Base-by-base conservation (phyloP, 768 basidiomycete species). In the Filobasidium wieringae region DNA sequence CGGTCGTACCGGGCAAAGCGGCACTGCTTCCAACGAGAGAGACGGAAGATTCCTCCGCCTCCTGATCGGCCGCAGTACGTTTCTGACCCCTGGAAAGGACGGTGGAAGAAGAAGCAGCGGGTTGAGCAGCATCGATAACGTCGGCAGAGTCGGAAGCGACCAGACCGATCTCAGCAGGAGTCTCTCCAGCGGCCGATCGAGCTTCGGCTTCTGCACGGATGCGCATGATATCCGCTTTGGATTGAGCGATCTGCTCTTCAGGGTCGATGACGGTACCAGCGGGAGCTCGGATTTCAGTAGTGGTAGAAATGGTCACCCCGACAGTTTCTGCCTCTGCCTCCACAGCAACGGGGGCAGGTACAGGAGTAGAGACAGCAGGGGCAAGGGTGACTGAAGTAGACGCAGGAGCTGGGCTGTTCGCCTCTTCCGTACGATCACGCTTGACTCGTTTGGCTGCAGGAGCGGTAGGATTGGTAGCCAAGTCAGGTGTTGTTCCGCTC, bases 181-280 rank as follows among this genome's bases (percentile, higher is more conserved):
- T 24, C 24, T 61, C 55, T 4, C 60, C 60, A 7, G 60, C 60
- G 11, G 47, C 47, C n/a, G 60, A 47, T 33, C 55, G 53, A 17
- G 60, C 55, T 14, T 57, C n/a, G 6, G 60, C 60, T 51, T 61
- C 60, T 37, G 43, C 50, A n/a, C 52, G 39, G 24, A 61, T 8
- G 19, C 55, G 50, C n/a, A 61, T 14, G 30, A 61, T 55, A 9
- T 50, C 43, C 30, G 60, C 60, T 17, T 57, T 57, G 40, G 26
- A 32, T 12, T 56, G 55, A 19, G 60, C 60, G 40, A 61, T 61
- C 41, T 61, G 55, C 32, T 55, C 55, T 57, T 61, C 55, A 5
- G 55, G 55, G 32, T 56, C 60, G 51, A 56, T 53, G 51, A 39
- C 31, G 9, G 49, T 56, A 15, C 50, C 51, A 2, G 40, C 49